Evolutionary conservation across 306 rosid species (phyloP).

Genomic region (Casuarina glauca): DNA sequence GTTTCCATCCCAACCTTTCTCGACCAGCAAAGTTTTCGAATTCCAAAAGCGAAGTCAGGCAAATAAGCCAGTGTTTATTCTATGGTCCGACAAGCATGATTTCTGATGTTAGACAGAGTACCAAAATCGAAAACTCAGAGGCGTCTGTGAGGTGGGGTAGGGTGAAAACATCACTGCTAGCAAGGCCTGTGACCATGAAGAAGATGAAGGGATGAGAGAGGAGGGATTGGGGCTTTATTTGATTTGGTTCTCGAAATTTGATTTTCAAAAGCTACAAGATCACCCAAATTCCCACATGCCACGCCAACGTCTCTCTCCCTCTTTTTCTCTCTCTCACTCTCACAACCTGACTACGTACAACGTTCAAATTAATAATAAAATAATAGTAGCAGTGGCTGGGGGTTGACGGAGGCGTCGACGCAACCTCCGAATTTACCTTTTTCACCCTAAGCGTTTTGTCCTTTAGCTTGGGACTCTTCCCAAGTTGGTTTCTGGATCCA

Average conservation of each 20-base stretch:
- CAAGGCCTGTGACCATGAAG: constrained; percentile 14
- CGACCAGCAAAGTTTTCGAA: constrained; percentile 28
- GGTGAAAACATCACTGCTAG: constrained; percentile 27
- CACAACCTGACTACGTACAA: constrained; percentile 11
- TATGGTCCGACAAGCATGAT: constrained; percentile 30
- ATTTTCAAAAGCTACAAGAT: constrained; percentile 43
- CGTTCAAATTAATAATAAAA: constrained; percentile 54
- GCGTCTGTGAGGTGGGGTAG: constrained; percentile 20
- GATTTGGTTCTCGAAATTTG: constrained; percentile 26
- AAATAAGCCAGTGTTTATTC: constrained; percentile 37
- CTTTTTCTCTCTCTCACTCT: background rate
- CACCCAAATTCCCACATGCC: constrained; percentile 40
- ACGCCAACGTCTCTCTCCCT: constrained; percentile 63
- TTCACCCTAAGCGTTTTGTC: background rate
- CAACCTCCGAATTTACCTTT: background rate
- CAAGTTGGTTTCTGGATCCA: too few species aligned
- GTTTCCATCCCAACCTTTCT: constrained; percentile 55
- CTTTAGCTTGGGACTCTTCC: too few species aligned
- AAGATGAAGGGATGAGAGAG: constrained; percentile 5
- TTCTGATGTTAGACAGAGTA: constrained; percentile 13
- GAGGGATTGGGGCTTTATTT: constrained; percentile 21
- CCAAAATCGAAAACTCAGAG: constrained; percentile 14
- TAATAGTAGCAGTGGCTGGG: constrained; percentile 17
- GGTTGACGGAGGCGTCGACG: constrained; percentile 12
- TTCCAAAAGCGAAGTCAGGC: constrained; percentile 31